Base-by-base conservation (phyloP, 208 protist species). In the Leptomonas seymouri region DNA sequence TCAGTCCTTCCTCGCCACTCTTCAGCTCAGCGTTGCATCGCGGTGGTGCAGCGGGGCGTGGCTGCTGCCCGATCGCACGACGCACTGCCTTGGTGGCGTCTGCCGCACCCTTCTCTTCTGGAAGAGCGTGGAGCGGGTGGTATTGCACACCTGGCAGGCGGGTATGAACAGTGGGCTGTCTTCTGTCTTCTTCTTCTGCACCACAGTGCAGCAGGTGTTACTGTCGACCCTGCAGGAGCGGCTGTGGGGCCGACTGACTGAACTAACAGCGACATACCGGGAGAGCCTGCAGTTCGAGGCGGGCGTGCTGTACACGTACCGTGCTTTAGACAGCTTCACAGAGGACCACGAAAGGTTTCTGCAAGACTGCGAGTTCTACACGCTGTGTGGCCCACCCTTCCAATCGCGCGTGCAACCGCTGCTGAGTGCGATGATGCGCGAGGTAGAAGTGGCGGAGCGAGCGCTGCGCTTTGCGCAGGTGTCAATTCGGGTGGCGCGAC, bases 151-250 rank as follows among this genome's bases (percentile, higher is more conserved):
- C 42, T 91, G 86, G 84, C 76, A 67, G 36, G 63, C 75, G 23
- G 83, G 86, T 25, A 81, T 92, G 64, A 74, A 71, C 16, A 86
- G 76, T 34, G 79, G 77, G 31, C 64, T 87, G 34, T 46, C 78
- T 28, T 82, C 84, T 23, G 90, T 82, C 23, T 92, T 95, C 56
- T 89, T 93, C 69, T 87, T 95, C 62, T 90, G 75, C 76, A 84
- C 71, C 61, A 74, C 76, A 20, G 65, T 86, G 41, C 82, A 82
- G 6, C 59, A 83, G 30, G 71, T 86, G 39, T 53, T 95, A 28
- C 58, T 82, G 59, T 68, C 67, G 18, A 80, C 78, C 12, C 74
- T 95, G 34, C 80, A 87, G 39, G 76, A 87, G 31, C 60, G 78
- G 56, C 70, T 90, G 49, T 95, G 90, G 90, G 64, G 75, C n/a